A percentile compares a stretch with the other conserved stretches of the same genome.
phyloP scores from a whole-genome alignment of 306 rosid species.

The Prunus campanulata region DNA sequence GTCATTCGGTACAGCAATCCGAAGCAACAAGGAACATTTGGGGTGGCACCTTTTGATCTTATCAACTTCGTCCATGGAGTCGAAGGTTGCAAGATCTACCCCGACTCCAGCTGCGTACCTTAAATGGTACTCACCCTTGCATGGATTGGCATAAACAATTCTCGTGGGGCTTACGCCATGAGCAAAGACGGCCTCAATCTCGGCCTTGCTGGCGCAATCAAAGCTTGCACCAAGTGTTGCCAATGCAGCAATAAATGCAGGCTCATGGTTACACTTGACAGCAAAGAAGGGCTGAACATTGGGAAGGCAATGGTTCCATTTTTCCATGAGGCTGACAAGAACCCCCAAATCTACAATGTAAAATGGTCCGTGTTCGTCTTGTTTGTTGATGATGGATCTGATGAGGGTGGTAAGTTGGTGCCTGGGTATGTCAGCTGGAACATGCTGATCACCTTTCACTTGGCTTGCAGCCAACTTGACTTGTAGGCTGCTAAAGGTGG shows the following conservation, averaged over 20 bases:
- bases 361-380: conserved; percentile 6
- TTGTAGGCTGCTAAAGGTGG: not conserved
- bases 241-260: conserved; percentile 10
- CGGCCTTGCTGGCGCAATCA: conserved; percentile 17
- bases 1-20: not conserved
- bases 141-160: conserved; percentile 21
- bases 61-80: conserved; percentile 5
- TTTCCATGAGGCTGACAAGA: conserved; percentile 5
- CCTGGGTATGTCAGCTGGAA: not conserved
- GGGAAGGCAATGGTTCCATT: conserved; percentile 14
- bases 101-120: conserved; percentile 13
- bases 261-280: conserved; percentile 17
- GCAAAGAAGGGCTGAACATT: not conserved
- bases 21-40: conserved; percentile 9
- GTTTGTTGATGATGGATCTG: conserved; percentile 19
- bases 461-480: conserved; percentile 1
- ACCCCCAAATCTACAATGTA: conserved; percentile 6
- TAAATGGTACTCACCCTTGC: conserved; percentile 18
- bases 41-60: conserved; percentile 18
- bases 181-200: conserved; percentile 13
- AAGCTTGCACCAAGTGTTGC: conserved; percentile 16
- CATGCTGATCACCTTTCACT: not conserved
- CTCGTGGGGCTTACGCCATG: not conserved
- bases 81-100: conserved; percentile 9
- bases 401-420: not conserved